These are phyloP conservation scores for Chernovozyma sophiae-reginae DNA, from an alignment of 1,139 yeast genomes.

Conservation along the genomic window DNA sequence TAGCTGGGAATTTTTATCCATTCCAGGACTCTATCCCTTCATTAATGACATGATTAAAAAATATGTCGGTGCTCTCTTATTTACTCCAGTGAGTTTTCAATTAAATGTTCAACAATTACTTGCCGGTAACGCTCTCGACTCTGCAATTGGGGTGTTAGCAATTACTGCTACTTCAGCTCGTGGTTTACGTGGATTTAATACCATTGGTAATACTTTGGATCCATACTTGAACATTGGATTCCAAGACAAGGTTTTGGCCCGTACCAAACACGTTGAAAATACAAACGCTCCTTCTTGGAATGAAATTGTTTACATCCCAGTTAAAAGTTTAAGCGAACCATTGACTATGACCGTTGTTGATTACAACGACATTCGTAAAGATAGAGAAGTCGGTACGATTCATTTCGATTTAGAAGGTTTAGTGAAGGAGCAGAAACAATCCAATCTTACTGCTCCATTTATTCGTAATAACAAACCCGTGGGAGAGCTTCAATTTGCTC, in stretches of 20 bases:
- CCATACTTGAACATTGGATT: slow-evolving; percentile 81
- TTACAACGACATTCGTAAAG: slow-evolving; percentile 74
- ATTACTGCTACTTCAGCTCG: slow-evolving; percentile 64
- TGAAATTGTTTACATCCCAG: slow-evolving; percentile 67
- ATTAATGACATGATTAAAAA: slow-evolving; percentile 81
- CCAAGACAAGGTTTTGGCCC: slow-evolving; percentile 52
- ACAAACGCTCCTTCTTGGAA: slow-evolving; percentile 79
- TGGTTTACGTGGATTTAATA: slow-evolving; percentile 62
- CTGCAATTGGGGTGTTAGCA: slow-evolving; percentile 83
- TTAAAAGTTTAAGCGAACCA: slow-evolving; percentile 77
- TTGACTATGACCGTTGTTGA: slow-evolving; percentile 67
- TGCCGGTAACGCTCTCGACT: slow-evolving; percentile 75
- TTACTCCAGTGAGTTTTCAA: slow-evolving; percentile 88
- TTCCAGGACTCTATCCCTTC: slow-evolving; percentile 83
- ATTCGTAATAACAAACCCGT: slow-evolving; percentile 77
- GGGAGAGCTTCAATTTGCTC: slow-evolving; percentile 68
- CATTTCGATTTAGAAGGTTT: slow-evolving; percentile 72
- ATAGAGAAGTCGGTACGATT: slow-evolving; percentile 73
- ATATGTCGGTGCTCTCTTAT: slow-evolving; percentile 82
- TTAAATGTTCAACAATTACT: slow-evolving; percentile 85
- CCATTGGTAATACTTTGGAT: slow-evolving; percentile 76
- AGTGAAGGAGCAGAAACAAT: slow-evolving; percentile 50
- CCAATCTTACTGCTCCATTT: slow-evolving; percentile 52
- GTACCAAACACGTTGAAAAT: slow-evolving; percentile 62
- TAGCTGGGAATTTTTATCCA: slow-evolving; percentile 79